Base-by-base conservation (phyloP, 2,329 filamentous ascomycete genomes). In the Cercospora sp. region DNA sequence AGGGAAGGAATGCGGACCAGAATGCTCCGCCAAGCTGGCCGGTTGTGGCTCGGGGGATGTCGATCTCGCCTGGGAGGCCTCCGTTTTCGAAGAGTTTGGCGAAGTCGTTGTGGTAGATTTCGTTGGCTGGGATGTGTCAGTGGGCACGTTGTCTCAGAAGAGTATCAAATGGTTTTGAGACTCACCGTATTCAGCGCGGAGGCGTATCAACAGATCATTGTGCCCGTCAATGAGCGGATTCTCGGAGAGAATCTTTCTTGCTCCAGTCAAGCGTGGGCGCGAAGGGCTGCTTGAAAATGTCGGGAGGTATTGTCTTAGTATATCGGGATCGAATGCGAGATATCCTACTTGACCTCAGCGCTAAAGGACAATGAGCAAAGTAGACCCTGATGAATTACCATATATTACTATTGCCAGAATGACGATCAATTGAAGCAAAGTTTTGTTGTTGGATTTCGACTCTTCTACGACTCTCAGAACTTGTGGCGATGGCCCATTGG, bases 1-100 rank as follows among this genome's bases (percentile, higher is more conserved):
- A 97, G 0, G 87, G 87, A 49, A 91, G 88, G 75, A 86, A 98
- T 9, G 95, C 92, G 77, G 90, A 94, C 94, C 94, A 97, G 78
- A 97, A 97, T n/a, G 91, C 89, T 65, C 93, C 94, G 45, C 93
- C 93, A 70, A 90, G 88, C 72, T 85, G 84, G 1, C 94, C 93
- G 61, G 87, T 80, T 40, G 86, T 84, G 59, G 97, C 84, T 5
- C 94, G 88, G 1, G 90, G 89, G 8, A 97, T 82, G 78, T 98
- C 94, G 63, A 95, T 90, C 72, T 98, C 91, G 3, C 84, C 84
- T 0, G 79, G 76, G 62, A 97, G 80, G 0, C 86, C 87, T 34
- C 91, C 92, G 24, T 91, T 82, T 71, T 90, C 86, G 76, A 97
- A 97, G 5, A 86, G 85, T 43, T 88, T 81, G n/a, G 86, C 89